These are phyloP conservation scores for Golubevia pallescens DNA, from an alignment of 1,284 basidiomycete species.

Conservation along the genomic window DNA sequence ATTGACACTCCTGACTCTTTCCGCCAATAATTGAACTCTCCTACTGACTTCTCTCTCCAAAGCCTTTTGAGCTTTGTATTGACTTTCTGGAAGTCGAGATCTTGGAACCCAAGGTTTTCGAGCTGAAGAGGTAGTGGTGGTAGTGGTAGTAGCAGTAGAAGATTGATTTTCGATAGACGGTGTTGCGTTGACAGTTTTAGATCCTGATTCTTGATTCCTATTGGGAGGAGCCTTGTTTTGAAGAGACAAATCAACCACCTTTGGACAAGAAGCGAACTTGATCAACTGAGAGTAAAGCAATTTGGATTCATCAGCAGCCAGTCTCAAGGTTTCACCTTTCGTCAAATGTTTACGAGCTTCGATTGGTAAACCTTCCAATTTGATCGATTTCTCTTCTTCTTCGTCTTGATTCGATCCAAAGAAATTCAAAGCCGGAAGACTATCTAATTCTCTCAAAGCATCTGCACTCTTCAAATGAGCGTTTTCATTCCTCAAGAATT, in stretches of 20 bases:
- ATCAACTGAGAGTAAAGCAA: constrained; percentile 10
- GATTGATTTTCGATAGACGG: not conserved
- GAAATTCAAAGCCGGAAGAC: constrained; percentile 18
- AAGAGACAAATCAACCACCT: constrained; percentile 34
- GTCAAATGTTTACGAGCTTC: not conserved
- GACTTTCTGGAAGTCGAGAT: not conserved
- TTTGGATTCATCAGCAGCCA: constrained; percentile 7
- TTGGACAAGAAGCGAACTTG: constrained; percentile 24
- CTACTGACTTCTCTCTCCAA: not conserved
- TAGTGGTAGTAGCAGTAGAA: no score
- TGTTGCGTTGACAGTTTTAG: not conserved
- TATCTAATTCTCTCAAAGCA: constrained; percentile 24
- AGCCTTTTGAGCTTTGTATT: not conserved
- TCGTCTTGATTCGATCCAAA: constrained; percentile 8
- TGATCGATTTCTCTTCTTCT: constrained; percentile 2
- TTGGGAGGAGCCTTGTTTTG: not conserved
- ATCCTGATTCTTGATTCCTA: not conserved
- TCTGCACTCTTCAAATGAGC: constrained; percentile 26
- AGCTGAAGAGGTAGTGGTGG: not conserved
- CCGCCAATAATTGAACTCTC: not conserved
- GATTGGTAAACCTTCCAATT: not conserved
- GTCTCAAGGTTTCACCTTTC: constrained; percentile 3
- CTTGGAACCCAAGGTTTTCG: not conserved
- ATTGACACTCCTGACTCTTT: no score
- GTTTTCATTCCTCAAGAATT: constrained; percentile 42